Conservation (phyloP, 371 early-diverging fungal genomes). For the Chytridiales sp. region DNA sequence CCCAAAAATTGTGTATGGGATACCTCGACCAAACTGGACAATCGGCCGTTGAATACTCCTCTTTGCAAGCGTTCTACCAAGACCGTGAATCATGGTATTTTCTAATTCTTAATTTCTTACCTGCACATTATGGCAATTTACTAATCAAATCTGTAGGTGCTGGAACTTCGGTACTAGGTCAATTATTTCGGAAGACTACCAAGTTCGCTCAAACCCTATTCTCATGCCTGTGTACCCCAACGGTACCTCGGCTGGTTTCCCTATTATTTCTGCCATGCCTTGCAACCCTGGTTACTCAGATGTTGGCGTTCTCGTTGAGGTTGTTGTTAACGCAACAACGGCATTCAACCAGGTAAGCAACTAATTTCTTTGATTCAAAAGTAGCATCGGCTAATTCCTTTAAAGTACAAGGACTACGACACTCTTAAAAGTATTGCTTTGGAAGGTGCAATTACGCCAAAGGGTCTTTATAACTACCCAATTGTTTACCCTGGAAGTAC, state of each 20-base stretch:
- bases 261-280: conserved; percentile 12
- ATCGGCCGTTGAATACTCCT: conserved; percentile 7
- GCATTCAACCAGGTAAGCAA: conserved; percentile 23
- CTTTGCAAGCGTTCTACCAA: neutral
- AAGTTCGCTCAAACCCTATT: too few relatives aligned
- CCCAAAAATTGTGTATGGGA: conserved; percentile 7
- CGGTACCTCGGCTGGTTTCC: conserved; percentile 18
- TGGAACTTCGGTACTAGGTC: conserved; percentile 28
- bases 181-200: too few relatives aligned
- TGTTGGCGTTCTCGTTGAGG: conserved; percentile 14
- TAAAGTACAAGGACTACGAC: conserved; percentile 23
- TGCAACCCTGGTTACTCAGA: conserved; percentile 26
- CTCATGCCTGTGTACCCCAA: conserved; percentile 22
- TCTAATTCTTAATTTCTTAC: neutral
- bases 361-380: neutral
- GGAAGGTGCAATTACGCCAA: neutral
- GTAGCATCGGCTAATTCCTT: neutral
- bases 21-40: conserved; percentile 16
- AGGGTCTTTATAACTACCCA: conserved; percentile 23
- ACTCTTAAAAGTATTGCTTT: neutral
- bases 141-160: conserved; percentile 10
- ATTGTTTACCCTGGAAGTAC: conserved; percentile 20
- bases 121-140: neutral
- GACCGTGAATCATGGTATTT: conserved; percentile 1
- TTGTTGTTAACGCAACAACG: conserved; percentile 14